These are phyloP conservation scores for Iris macrosiphon DNA, from an alignment of 106 monocot species.

Conservation along the genomic window DNA sequence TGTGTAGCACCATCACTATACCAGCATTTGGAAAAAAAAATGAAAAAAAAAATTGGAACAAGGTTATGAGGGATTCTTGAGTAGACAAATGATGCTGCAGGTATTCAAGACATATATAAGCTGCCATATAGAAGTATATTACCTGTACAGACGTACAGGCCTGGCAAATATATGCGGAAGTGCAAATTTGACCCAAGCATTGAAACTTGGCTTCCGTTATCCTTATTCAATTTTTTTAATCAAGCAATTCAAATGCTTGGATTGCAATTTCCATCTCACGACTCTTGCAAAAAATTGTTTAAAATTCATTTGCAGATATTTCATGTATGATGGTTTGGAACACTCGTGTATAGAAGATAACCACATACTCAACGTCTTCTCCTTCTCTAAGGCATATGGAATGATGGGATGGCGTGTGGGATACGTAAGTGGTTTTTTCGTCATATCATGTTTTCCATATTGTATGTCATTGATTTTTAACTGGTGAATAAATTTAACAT, in stretches of 20 bases:
- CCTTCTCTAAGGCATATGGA: constrained; percentile 95
- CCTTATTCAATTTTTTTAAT: neutral
- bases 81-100: neutral
- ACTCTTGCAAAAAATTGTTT: neutral
- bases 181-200: too few relatives aligned
- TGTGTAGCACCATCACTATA: too few relatives aligned
- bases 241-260: neutral
- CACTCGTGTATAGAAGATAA: constrained; percentile 87
- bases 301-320: constrained; percentile 48
- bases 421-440: constrained; percentile 60
- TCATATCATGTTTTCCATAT: neutral
- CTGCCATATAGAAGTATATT: too few relatives aligned
- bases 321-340: constrained; percentile 94
- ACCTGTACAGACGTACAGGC: too few relatives aligned
- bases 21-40: neutral
- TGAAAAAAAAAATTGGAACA: neutral
- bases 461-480: neutral
- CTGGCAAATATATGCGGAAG: too few relatives aligned
- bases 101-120: too few relatives aligned
- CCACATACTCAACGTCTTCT: constrained; percentile 94
- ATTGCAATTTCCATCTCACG: too few relatives aligned
- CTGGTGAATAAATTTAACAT: neutral
- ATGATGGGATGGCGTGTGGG: constrained; percentile 99
- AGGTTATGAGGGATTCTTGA: neutral
- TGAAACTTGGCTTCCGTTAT: too few relatives aligned